Percentiles rank a stretch among this genome's conserved stretches.
These are phyloP conservation scores for Forsythia suspensa DNA, from an alignment of 257 asterid genomes.

Conservation along the genomic window DNA sequence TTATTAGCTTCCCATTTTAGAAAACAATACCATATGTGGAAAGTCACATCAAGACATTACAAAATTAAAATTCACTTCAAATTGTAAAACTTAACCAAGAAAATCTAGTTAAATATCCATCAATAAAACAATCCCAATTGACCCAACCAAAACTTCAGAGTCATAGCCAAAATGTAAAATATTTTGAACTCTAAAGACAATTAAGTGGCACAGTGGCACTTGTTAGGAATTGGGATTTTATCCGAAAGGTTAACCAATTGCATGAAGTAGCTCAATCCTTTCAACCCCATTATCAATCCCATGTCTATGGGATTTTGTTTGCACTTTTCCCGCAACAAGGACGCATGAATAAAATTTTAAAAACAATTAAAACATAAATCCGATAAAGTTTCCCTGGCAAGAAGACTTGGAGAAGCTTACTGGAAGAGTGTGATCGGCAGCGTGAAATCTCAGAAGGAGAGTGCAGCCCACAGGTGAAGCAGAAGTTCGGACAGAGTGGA, in stretches of 20 bases:
- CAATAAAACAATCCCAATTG: neutral
- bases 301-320: neutral
- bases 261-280: neutral
- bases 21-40: conserved; percentile 12
- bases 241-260: neutral
- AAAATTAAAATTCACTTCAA: neutral
- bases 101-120: neutral
- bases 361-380: neutral
- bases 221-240: neutral
- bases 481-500: too few species aligned
- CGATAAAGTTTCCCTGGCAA: too few species aligned
- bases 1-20: neutral
- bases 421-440: too few species aligned
- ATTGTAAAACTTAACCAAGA: neutral
- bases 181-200: neutral
- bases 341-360: neutral
- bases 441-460: too few species aligned
- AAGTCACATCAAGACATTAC: neutral
- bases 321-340: neutral
- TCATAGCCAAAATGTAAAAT: neutral
- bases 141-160: neutral
- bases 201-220: neutral
- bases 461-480: too few species aligned
- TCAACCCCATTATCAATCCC: neutral
- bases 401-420: too few species aligned